Evolutionary conservation across 2,329 filamentous ascomycete genomes (phyloP), one percentile per base, ranked within the genome.

Genomic region (Fonsecaea erecta): DNA sequence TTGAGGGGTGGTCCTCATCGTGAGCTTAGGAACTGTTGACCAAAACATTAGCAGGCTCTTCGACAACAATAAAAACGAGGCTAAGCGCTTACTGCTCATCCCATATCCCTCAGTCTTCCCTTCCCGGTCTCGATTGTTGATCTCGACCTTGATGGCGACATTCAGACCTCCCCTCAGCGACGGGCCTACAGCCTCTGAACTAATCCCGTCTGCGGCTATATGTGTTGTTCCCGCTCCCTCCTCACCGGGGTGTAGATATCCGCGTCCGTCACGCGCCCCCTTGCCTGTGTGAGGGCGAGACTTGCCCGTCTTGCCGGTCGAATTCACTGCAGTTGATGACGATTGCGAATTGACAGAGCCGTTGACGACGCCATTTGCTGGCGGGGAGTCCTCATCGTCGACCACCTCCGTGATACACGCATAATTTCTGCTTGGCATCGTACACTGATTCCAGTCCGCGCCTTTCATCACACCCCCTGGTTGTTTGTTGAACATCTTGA

Each of bases 211-310:
- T 1, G 92, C 90, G 12, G 93, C 91, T 64, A 86, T 87, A 80
- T 97, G 93, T 32, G 79, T 81, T 0, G 92, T 93, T 2, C 94
- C 94, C 0, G 91, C 91, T 53, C 84, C 81, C n/a, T 87, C 78
- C 75, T 97, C 94, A 53, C 94, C 93, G 3, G 80, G 78, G 75
- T 93, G 90, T 43, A 97, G 83, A 26, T 89, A 86, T 1, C 85
- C 81, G 73, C 93, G 90, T 1, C 88, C 88, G 78, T 93, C 82
- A 64, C 86, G 87, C 65, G 76, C 58, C 43, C 56, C 60, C 4
- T 43, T 59, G 21, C 18, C 26, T 11, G 40, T 40, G 62, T 52
- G 55, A 18, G 69, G 68, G 35, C 70, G 64, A 14, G 64, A 12
- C 54, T 70, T 71, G 28, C 68, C 70, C 11, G 40, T 37, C n/a